Conservation (phyloP, 345 rosid genomes). For the Acer negundo region DNA sequence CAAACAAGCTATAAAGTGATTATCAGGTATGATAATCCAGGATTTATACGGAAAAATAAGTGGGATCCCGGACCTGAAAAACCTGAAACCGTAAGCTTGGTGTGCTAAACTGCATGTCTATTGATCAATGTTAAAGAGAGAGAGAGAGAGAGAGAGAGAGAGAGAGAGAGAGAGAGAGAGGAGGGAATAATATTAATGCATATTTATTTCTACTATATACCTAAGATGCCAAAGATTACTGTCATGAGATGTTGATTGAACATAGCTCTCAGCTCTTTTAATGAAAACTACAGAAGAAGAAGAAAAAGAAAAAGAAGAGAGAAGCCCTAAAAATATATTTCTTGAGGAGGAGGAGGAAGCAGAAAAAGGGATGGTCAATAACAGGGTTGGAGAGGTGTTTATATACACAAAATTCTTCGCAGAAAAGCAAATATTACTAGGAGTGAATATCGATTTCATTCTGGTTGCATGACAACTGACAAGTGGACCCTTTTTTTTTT, state of each 20-base stretch:
- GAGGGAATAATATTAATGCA: not conserved
- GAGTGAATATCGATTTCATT: constrained; percentile 33
- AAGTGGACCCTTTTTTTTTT: no score
- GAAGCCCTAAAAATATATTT: not conserved
- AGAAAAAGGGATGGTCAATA: not conserved
- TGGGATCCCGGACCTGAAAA: no score
- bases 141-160: not conserved
- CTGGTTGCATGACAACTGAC: constrained; percentile 61
- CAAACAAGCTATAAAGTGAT: no score
- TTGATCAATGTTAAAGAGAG: not conserved
- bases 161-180: not conserved
- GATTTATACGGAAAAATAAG: no score
- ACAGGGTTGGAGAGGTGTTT: constrained; percentile 23
- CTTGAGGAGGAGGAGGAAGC: not conserved
- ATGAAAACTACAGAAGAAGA: not conserved
- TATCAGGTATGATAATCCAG: no score
- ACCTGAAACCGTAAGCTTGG: no score
- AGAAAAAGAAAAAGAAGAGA: constrained; percentile 10
- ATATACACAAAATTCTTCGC: constrained; percentile 24
- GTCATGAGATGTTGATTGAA: constrained; percentile 39
- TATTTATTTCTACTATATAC: constrained; percentile 29
- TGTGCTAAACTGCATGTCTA: no score
- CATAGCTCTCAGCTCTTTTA: not conserved
- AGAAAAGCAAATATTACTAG: constrained; percentile 9
- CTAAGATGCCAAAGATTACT: constrained; percentile 66